Base-by-base conservation (phyloP, 1,284 basidiomycete species). In the Xerocomus cyaneibrunnescens region DNA sequence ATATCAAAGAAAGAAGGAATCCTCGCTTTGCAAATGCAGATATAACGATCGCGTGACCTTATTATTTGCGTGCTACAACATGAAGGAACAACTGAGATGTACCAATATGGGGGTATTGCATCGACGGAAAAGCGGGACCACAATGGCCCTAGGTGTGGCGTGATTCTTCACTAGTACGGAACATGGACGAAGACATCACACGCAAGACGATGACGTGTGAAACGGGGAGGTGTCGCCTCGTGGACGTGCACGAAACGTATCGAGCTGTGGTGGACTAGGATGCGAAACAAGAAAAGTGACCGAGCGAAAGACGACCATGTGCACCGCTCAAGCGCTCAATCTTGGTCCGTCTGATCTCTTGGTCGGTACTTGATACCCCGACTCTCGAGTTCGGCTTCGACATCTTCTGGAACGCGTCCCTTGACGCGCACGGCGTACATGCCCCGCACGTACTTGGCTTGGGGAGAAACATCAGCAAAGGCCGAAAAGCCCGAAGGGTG, bases 341-440 rank as follows among this genome's bases (percentile, higher is more conserved):
- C 87, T 62, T 81, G 79, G 58, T 88, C 86, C 7, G 79, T 83
- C 63, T 87, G 85, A 65, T 92, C 89, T 62, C 89, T 72, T 10
- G 87, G 84, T 17, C 89, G 80, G 64, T 92, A 92, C 59, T 85
- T 87, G 68, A 92, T 87, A n/a, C 84, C 84, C 53, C 87, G 78
- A 50, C 73, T 77, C 49, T 87, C 81, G 14, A 92, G 76, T 59
- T 90, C 88, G 28, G 84, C 82, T 62, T 94, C 89, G 3, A 94
- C 86, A 52, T 94, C 91, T 52, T 89, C 87, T 1, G 92, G 92
- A 57, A 94, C 80, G 27, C 89, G 84, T 5, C 93, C 92, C 52
- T 85, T 90, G 34, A 95, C 92, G 36, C 90, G 84, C 13, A 88
- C 89, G 10, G 93, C 92, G 66, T 95, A 95, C 75, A 95, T 85